A percentile compares a stretch with the other conserved stretches of the same genome.
These are phyloP conservation scores for Proteromonas lacertae DNA, from an alignment of 352 stramenopile genomes.

Conservation along the genomic window DNA sequence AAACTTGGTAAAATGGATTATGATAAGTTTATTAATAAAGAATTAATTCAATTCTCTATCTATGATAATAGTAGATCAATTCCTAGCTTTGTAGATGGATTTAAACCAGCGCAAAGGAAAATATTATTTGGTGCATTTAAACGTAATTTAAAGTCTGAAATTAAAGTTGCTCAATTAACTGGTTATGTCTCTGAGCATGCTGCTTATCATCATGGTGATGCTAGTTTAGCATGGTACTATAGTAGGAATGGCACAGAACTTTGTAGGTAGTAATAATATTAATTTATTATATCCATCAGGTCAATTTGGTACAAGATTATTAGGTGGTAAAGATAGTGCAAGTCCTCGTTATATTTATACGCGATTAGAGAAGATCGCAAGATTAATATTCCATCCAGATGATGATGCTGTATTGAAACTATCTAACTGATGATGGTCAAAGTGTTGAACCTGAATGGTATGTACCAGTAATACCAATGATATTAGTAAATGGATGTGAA, in stretches of 20 bases:
- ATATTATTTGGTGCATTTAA: constrained; percentile 82
- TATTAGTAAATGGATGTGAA: constrained; percentile 82
- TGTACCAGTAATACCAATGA: constrained; percentile 66
- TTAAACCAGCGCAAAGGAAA: constrained; percentile 88
- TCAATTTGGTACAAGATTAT: constrained; percentile 90
- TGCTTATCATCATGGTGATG: constrained; percentile 96
- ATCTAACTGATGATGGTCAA: constrained; percentile 86
- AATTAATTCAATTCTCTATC: constrained; percentile 90
- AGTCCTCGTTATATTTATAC: constrained; percentile 97
- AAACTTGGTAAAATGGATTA: constrained; percentile 45
- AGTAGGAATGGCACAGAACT: constrained; percentile 94
- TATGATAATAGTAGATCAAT: constrained; percentile 80
- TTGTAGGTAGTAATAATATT: constrained; percentile 88
- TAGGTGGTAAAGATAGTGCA: constrained; percentile 85
- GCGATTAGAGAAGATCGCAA: constrained; percentile 63
- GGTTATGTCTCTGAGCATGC: constrained; percentile 78
- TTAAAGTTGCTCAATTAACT: constrained; percentile 96
- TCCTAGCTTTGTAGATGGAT: constrained; percentile 63
- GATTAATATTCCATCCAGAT: constrained; percentile 79
- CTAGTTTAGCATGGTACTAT: constrained; percentile 73
- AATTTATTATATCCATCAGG: constrained; percentile 76
- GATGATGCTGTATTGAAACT: constrained; percentile 79
- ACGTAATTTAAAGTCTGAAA: constrained; percentile 83
- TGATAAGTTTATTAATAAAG: constrained; percentile 83
- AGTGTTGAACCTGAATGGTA: constrained; percentile 86